Base-by-base conservation (phyloP, 2,329 filamentous ascomycete genomes). In the Hysterium pulicare region DNA sequence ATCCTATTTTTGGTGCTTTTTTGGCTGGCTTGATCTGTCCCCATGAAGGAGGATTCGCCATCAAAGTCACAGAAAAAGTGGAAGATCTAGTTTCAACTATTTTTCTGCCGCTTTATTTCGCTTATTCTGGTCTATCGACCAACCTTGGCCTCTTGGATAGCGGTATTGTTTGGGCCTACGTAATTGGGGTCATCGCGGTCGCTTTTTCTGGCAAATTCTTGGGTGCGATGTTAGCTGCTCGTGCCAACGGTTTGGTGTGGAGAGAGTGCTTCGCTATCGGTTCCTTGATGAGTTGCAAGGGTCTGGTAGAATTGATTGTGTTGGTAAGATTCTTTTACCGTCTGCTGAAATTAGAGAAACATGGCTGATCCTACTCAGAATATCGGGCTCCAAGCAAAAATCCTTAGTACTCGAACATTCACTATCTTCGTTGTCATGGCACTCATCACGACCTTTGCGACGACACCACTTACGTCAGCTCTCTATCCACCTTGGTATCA, bases 371-470 rank as follows among this genome's bases (percentile, higher is more conserved):
- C 10, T 6, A 17, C 7, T 9, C 51, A 82, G 76, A 86, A 87
- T 57, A 89, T 97, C 54, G 89, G 90, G 33, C 75, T 90, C 2
- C 83, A 91, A 70, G 89, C 90, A 16, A 82, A 81, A 26, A 94
- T 95, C 47, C 73, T 95, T 15, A 90, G 86, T 45, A 77, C 76
- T 0, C 75, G 86, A 13, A 94, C 89, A 0, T 95, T 95, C 57
- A 95, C 90, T 40, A 94, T 95, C 41, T 95, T 95, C 54, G 89
- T 95, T 17, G 86, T 95, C 58, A 95, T 95, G 90, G 90, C 90
- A 7, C 73, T 95, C 2, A 74, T 94, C 23, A 94, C 89, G 0
- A 95, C 90, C 0, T 89, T 95, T 44, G 69, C 82, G 0, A 95
- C 90, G 0, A 90, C 90, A 0, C 90, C 90, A 0, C 68, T 94